Conservation (phyloP, 768 basidiomycete species). For the Phanerodontia chrysosporium region DNA sequence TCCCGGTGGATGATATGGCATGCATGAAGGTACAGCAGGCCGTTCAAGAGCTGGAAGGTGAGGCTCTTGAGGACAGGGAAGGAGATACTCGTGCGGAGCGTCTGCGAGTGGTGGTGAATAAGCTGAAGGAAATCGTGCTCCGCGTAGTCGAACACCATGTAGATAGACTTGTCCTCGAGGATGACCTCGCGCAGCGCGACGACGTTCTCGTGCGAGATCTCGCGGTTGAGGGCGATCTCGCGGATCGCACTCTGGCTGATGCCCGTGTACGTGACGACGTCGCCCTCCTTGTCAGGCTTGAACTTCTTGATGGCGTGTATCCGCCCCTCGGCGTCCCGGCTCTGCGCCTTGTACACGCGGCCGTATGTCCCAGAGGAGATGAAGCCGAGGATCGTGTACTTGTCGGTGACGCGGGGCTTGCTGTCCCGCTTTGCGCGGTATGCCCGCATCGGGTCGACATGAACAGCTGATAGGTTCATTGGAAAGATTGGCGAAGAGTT, state of each 20-base stretch:
- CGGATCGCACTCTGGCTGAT: conserved; percentile 97
- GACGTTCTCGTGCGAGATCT: conserved; percentile 87
- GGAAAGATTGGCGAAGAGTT: too few relatives aligned
- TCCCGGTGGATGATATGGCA: conserved; percentile 95
- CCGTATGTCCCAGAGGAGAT: conserved; percentile 99
- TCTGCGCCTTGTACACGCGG: conserved; percentile 95
- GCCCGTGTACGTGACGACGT: conserved; percentile 91
- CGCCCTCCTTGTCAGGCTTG: conserved; percentile 99
- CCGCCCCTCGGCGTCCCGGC: conserved; percentile 59
- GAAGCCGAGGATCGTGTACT: conserved; percentile 92
- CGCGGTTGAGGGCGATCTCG: conserved; percentile 94
- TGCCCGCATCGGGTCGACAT: conserved; percentile 74
- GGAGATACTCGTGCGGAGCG: conserved; percentile 68
- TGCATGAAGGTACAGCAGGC: conserved; percentile 91
- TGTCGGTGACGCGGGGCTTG: conserved; percentile 65
- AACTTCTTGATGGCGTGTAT: conserved; percentile 99
- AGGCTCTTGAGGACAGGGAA: conserved; percentile 85
- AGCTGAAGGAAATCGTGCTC: conserved; percentile 99
- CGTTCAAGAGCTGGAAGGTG: conserved; percentile 91
- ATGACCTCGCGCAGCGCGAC: conserved; percentile 92
- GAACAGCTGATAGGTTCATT: conserved; percentile 17
- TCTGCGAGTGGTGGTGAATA: conserved; percentile 96
- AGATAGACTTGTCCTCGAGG: conserved; percentile 96
- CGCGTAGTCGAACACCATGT: conserved; percentile 99
- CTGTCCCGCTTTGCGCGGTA: conserved; percentile 80